Evolutionary conservation across 306 rosid genomes (phyloP), one percentile per base, ranked within the genome.

Genomic region (Potentilla sterilis): DNA sequence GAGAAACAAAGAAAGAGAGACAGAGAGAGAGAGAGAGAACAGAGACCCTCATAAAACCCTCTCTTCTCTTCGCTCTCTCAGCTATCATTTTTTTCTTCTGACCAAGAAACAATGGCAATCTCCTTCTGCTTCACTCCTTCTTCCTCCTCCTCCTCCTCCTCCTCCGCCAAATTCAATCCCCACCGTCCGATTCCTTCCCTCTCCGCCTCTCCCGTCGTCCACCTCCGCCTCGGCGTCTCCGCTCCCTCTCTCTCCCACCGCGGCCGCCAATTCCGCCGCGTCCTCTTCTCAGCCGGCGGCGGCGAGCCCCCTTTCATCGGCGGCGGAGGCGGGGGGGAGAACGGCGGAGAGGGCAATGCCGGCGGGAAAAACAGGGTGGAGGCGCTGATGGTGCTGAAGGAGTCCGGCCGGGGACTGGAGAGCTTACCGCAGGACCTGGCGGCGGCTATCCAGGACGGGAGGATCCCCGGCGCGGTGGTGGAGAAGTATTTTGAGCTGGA

Each of bases 381-480:
- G 82, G 99, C 88, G 32, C 7, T 90, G 5, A 5, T 92, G 81
- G 83, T 92, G 70, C 42, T 92, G 83, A 90, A 84, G 73, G 86
- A 89, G 82, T 88, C 92, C 2, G 92, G 94, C 34, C 81, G 90
- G 85, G 58, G 89, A 18, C 49, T 90, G 81, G 97, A 92, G 75
- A 86, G 79, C 69, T 16, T 95, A 66, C 99, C 99, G 0, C 81
- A 77, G 62, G 99, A 95, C 76, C 63, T 95, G 87, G 93, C 87
- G 35, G 84, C 86, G 24, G 99, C 97, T 67, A 79, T 90, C 67
- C 84, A 90, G 83, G 93, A 82, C 0, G 93, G 97, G 2, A 84
- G 85, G 86, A 84, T 95, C 55, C 97, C 97, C 9, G 97, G 90
- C 2, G 66, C 89, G 8, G 97, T 95, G 4, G 90, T 92, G 32